Percentiles rank a stretch among this genome's conserved stretches.
Conservation (phyloP, 352 stramenopile species). For the Pilasporangium apinafurcum region DNA sequence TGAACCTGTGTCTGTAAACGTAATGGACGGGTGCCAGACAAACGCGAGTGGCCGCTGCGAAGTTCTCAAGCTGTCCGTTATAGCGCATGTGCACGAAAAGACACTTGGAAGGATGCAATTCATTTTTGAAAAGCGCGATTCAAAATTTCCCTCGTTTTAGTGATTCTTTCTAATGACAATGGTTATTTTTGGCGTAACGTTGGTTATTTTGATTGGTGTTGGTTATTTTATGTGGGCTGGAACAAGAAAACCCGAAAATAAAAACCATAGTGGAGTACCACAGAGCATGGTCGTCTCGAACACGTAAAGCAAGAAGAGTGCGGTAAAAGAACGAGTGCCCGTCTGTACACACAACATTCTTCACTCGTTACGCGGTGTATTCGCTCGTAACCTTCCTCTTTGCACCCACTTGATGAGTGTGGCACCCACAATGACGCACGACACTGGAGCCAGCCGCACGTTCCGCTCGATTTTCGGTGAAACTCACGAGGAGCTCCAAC, state of each 20-base stretch:
- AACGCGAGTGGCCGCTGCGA: neutral
- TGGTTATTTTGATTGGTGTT: constrained; percentile 2
- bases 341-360: too few relatives aligned
- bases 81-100: neutral
- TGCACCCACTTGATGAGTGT: constrained; percentile 17
- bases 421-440: constrained; percentile 32
- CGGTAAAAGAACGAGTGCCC: too few relatives aligned
- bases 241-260: too few relatives aligned
- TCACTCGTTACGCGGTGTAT: neutral
- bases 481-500: constrained; percentile 4
- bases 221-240: too few relatives aligned
- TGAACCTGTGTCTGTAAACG: too few relatives aligned
- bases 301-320: too few relatives aligned
- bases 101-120: neutral
- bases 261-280: too few relatives aligned
- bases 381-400: neutral
- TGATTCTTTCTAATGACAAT: too few relatives aligned
- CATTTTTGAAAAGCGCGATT: neutral
- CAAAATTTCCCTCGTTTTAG: neutral
- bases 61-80: too few relatives aligned
- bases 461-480: constrained; percentile 67
- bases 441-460: constrained; percentile 48
- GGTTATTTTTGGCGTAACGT: neutral
- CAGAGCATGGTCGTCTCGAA: too few relatives aligned
- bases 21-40: neutral